Base-by-base conservation (phyloP, 495 filamentous ascomycete species). In the Tuber melanosporum region DNA sequence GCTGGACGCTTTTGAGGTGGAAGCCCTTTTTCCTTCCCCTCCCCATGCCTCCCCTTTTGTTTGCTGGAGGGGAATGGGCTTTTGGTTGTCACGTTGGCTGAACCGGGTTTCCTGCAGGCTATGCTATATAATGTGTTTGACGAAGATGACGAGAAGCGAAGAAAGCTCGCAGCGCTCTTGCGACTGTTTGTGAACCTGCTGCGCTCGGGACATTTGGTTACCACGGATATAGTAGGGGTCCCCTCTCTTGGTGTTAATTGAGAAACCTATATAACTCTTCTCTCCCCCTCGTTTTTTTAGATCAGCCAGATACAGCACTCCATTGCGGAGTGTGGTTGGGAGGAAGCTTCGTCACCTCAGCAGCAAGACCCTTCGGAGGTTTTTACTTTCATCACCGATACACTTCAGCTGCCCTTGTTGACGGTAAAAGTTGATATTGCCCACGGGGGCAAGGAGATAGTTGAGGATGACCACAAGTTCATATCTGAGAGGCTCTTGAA, bases 311-410 rank as follows among this genome's bases (percentile, higher is more conserved):
- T 99, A 22, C 94, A 97, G 84, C 88, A 93, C 32, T 87, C 94
- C 3, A 85, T 99, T 19, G 90, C 92, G n/a, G 90, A 89, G 46
- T 97, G 95, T 84, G 95, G 95, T 39, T 99, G 95, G 95, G 86
- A 89, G 82, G 95, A 97, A 71, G 95, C 94, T 49, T 88, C 88
- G 22, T 85, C 88, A 66, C 81, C 93, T 43, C 87, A 88, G 75
- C 95, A 99, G 84, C 95, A 99, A 82, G 95, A 99, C 84, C 91
- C 91, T 3, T 98, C 95, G 0, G 95, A 99, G 84, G 95, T 94
- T 3, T 99, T 98, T 83, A 92, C 91, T 0, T 97, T 97, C 84
- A 93, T 99, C 72, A 97, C 95, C 3, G 94, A 92, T 73, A 93
- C 90, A 52, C 87, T 99, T 46, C 90, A 96, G 76, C 84, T 99